These are phyloP conservation scores for Apocynum venetum DNA, from an alignment of 257 asterid species.

Conservation along the genomic window DNA sequence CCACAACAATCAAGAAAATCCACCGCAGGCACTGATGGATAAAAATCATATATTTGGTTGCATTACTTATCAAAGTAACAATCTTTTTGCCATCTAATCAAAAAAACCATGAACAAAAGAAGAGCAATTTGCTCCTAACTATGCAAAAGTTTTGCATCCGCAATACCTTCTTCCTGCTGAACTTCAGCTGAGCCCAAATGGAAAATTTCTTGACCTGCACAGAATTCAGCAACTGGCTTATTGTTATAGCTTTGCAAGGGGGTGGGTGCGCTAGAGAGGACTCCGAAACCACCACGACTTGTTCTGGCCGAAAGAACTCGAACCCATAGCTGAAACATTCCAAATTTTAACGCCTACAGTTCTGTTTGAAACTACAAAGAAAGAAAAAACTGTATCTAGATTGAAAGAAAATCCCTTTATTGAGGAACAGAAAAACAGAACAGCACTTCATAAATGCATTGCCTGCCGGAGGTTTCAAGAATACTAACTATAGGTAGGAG, in stretches of 20 bases:
- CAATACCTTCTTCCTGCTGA: constrained; percentile 22
- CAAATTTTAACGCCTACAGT: constrained; percentile 9
- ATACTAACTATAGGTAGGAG: background rate
- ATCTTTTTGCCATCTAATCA: background rate
- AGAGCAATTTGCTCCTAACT: background rate
- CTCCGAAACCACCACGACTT: constrained; percentile 20
- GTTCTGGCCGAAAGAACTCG: constrained; percentile 36
- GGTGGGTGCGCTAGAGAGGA: constrained; percentile 21
- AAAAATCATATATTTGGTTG: background rate
- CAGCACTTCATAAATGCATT: background rate
- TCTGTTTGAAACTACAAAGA: background rate
- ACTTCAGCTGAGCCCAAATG: constrained; percentile 12
- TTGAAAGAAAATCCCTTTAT: background rate
- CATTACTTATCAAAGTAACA: background rate
- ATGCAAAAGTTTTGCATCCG: background rate
- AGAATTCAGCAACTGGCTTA: constrained; percentile 18
- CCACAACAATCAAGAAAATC: constrained; percentile 7
- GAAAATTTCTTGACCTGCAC: constrained; percentile 17
- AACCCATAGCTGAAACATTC: constrained; percentile 44
- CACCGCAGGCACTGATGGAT: background rate
- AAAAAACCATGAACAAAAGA: background rate
- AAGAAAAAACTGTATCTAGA: background rate
- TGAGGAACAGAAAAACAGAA: background rate
- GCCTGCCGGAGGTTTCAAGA: background rate
- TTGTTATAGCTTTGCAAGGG: constrained; percentile 6